Conservation (phyloP, 106 monocot species). For the Platanthera zijinensis region DNA sequence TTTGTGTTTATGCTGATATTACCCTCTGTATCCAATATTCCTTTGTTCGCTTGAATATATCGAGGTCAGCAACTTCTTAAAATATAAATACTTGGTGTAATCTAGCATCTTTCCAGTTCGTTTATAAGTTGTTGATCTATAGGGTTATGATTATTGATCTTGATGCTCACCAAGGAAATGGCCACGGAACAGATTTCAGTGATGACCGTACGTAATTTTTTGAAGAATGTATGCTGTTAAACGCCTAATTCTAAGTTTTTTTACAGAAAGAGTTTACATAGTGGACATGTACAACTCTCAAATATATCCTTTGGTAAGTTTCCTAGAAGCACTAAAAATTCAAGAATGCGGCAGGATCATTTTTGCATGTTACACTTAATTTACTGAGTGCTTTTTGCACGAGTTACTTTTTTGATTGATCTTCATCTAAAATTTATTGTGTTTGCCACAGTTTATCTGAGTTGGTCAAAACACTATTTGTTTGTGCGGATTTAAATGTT, state of each 20-base stretch:
- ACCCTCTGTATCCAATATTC: conserved; percentile 89
- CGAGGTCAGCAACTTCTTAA: conserved; percentile 37
- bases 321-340: not conserved
- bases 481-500: not conserved
- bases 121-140: conserved; percentile 5
- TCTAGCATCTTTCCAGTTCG: not conserved
- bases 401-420: not conserved
- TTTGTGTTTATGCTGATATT: conserved; percentile 96
- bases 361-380: not conserved
- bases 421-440: not conserved
- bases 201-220: conserved; percentile 52
- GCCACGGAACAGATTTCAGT: conserved; percentile 91
- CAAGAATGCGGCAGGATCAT: not conserved
- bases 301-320: conserved; percentile 91
- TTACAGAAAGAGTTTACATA: conserved; percentile 86
- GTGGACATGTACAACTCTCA: conserved; percentile 97
- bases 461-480: not conserved
- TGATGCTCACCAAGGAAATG: conserved; percentile 99
- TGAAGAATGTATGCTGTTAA: conserved; percentile 3
- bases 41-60: conserved; percentile 74
- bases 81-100: not conserved
- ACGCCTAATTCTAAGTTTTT: conserved; percentile 6
- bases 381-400: not conserved
- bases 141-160: conserved; percentile 99
- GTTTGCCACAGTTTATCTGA: not conserved